Conservation (phyloP, 1,284 basidiomycete genomes). For the Phaffia rhodozyma region DNA sequence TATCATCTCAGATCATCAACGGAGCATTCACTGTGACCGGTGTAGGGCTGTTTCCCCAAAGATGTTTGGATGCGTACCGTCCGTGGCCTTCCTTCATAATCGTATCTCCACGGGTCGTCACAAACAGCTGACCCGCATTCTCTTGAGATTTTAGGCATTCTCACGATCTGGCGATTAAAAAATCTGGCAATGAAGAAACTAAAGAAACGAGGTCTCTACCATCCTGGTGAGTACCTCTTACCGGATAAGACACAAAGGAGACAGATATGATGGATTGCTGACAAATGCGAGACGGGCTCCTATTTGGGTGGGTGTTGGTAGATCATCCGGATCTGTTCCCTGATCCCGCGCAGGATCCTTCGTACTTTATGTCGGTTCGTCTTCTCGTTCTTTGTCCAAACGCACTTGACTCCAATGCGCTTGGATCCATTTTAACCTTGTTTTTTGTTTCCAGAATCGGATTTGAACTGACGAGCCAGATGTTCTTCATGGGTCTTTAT, state of each 20-base stretch:
- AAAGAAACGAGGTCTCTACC: conserved; percentile 43
- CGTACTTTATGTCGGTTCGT: too few species aligned
- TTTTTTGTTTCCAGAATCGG: not conserved
- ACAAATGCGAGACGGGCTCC: too few species aligned
- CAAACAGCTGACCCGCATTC: not conserved
- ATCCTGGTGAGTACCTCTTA: too few species aligned
- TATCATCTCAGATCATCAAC: conserved; percentile 56
- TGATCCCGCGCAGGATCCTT: too few species aligned
- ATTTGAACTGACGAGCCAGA: conserved; percentile 53
- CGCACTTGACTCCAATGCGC: conserved; percentile 43
- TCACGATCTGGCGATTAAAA: conserved; percentile 61
- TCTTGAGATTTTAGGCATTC: conserved; percentile 43
- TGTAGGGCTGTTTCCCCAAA: conserved; percentile 51
- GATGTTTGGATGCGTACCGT: conserved; percentile 63
- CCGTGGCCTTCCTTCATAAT: conserved; percentile 23
- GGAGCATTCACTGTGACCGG: conserved; percentile 65
- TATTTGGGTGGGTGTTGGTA: too few species aligned
- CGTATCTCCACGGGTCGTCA: not conserved
- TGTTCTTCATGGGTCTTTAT: not conserved
- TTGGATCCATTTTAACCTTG: not conserved
- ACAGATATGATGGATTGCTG: too few species aligned
- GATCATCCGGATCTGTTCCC: too few species aligned
- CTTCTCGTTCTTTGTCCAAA: too few species aligned
- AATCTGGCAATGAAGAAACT: conserved; percentile 47
- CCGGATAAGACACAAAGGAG: too few species aligned